Conservation (phyloP, 768 basidiomycete species). For the Mycena filopes region DNA sequence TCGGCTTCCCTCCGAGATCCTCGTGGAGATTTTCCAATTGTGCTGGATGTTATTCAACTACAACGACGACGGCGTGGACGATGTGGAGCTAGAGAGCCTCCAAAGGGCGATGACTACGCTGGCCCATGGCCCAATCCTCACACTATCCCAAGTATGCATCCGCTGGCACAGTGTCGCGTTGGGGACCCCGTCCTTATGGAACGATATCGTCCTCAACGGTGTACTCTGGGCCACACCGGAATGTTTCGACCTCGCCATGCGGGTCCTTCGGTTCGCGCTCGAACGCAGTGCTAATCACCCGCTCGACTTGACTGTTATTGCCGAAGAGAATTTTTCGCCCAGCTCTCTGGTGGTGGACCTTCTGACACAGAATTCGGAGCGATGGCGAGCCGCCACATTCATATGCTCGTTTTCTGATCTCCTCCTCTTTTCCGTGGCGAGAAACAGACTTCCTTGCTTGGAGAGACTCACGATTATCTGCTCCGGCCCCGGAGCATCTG, state of each 20-base stretch:
- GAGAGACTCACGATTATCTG: not conserved
- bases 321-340: not conserved
- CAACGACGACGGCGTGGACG: not conserved
- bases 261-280: not conserved
- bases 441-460: not conserved
- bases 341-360: not conserved
- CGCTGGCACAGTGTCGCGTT: conserved; percentile 2
- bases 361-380: not conserved
- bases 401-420: not conserved
- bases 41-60: not conserved
- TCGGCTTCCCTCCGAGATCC: conserved; percentile 7
- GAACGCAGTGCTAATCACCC: not conserved
- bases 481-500: not conserved
- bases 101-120: too few relatives aligned
- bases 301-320: not conserved
- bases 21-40: not conserved
- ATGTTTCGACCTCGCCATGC: not conserved
- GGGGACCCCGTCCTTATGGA: conserved; percentile 1
- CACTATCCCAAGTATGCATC: not conserved
- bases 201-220: not conserved
- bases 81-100: not conserved
- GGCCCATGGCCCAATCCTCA: not conserved
- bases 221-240: not conserved
- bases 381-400: not conserved
- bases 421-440: not conserved